Conservation (phyloP, 2,329 filamentous ascomycete species). For the Botrytis deweyae region DNA sequence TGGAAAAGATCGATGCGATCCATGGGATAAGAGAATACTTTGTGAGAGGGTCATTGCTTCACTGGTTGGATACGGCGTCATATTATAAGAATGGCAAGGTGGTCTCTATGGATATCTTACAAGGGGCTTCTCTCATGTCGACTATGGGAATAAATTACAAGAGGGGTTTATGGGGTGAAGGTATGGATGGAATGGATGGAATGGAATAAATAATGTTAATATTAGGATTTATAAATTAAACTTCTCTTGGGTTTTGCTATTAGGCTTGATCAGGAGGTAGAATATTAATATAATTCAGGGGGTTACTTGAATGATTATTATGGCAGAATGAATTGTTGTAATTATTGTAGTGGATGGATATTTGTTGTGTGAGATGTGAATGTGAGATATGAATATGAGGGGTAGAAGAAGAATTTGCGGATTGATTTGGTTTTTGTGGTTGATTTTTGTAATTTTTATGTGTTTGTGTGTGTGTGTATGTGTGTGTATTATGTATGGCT, state of each 20-base stretch:
- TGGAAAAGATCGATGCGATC: neutral
- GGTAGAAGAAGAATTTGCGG: no score
- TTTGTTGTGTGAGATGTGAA: neutral
- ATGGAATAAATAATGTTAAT: neutral
- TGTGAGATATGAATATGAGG: neutral
- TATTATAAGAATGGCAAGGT: neutral
- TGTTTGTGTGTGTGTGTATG: neutral
- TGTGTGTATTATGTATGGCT: no score
- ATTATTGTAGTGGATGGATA: neutral
- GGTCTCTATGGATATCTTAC: neutral
- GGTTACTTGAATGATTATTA: neutral
- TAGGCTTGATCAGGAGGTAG: neutral
- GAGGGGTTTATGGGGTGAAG: neutral
- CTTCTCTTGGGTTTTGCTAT: neutral
- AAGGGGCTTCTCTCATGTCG: neutral
- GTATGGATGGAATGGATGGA: neutral
- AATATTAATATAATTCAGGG: neutral
- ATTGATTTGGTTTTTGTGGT: neutral
- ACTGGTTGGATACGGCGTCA: constrained; percentile 12
- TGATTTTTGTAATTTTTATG: neutral
- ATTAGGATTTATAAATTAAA: neutral
- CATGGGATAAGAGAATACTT: neutral
- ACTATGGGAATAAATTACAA: neutral
- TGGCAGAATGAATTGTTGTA: neutral
- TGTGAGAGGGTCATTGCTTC: neutral